Conservation (phyloP, 2,329 filamentous ascomycete species). For the Aspergillus oerlinghausenensis region DNA sequence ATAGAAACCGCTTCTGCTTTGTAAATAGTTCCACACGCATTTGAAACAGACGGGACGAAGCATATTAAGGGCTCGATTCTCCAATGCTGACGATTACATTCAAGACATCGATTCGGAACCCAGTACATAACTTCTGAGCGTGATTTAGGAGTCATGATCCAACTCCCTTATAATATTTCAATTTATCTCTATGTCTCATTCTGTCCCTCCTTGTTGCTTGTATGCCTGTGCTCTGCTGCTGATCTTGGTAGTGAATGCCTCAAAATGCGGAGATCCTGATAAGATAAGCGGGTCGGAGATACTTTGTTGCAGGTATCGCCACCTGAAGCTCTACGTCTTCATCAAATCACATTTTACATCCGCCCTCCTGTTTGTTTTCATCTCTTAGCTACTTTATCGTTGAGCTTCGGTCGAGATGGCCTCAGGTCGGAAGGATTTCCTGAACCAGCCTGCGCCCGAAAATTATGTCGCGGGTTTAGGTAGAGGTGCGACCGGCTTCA, state of each 20-base stretch:
- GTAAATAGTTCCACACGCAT: background rate
- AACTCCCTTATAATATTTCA: no score
- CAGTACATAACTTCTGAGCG: background rate
- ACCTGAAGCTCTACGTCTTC: background rate
- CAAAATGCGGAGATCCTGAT: slow-evolving; percentile 10
- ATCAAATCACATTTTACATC: background rate
- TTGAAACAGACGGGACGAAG: background rate
- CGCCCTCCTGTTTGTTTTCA: slow-evolving; percentile 4
- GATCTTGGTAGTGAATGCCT: background rate
- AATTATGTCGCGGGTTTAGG: slow-evolving; percentile 95
- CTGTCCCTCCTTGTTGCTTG: background rate
- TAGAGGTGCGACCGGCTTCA: slow-evolving; percentile 96
- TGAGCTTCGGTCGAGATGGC: slow-evolving; percentile 46
- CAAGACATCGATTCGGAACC: background rate
- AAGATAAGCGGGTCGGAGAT: slow-evolving; percentile 24
- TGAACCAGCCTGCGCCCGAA: slow-evolving; percentile 78
- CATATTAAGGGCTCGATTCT: background rate
- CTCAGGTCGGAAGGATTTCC: slow-evolving; percentile 69
- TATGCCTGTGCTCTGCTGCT: background rate
- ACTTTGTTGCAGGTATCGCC: slow-evolving; percentile 13
- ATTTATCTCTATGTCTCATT: no score
- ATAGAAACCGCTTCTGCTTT: background rate
- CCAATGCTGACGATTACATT: background rate
- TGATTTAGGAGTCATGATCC: no score
- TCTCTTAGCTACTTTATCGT: background rate